Evolutionary conservation across 2,329 filamentous ascomycete genomes (phyloP).

Genomic region (Sclerotinia trifoliorum): DNA sequence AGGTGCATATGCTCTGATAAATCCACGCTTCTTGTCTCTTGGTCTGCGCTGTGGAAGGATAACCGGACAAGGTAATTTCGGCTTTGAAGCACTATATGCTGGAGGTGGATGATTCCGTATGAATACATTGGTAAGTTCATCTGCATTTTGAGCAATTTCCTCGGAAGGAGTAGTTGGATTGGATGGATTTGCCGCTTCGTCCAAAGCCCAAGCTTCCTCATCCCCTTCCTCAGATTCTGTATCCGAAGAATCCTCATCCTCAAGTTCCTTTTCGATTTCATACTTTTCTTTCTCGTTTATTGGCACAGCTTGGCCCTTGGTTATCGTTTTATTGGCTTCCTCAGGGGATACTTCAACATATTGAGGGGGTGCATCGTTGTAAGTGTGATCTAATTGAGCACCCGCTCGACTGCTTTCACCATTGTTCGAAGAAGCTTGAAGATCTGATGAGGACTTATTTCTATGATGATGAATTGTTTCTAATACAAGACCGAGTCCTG

Average conservation of each 20-base stretch:
- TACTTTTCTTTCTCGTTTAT: slow-evolving; percentile 24
- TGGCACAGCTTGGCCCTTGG: slow-evolving; percentile 27
- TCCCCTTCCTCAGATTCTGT: slow-evolving; percentile 30
- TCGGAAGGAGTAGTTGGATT: slow-evolving; percentile 12
- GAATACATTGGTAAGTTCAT: slow-evolving; percentile 28
- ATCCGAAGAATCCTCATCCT: slow-evolving; percentile 24
- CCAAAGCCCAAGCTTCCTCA: slow-evolving; percentile 35
- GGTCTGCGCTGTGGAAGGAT: slow-evolving; percentile 54
- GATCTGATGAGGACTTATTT: slow-evolving; percentile 20
- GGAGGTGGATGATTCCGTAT: slow-evolving; percentile 30
- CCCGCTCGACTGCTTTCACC: slow-evolving; percentile 29
- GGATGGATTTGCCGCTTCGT: slow-evolving; percentile 28
- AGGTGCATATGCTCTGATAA: slow-evolving; percentile 54
- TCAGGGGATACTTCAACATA: slow-evolving; percentile 31
- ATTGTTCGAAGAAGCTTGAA: not conserved
- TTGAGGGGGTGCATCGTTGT: slow-evolving; percentile 29
- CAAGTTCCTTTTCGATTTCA: slow-evolving; percentile 20
- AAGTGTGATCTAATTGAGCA: not conserved
- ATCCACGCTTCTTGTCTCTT: slow-evolving; percentile 48
- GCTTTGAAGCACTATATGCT: slow-evolving; percentile 19
- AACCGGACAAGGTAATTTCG: slow-evolving; percentile 46
- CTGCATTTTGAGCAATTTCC: slow-evolving; percentile 18
- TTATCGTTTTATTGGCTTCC: slow-evolving; percentile 29
- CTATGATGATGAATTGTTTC: slow-evolving; percentile 30
- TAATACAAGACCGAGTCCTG: slow-evolving; percentile 35